These are phyloP conservation scores for Wolfiporia cocos DNA, from an alignment of 1,284 basidiomycete genomes.

Conservation along the genomic window DNA sequence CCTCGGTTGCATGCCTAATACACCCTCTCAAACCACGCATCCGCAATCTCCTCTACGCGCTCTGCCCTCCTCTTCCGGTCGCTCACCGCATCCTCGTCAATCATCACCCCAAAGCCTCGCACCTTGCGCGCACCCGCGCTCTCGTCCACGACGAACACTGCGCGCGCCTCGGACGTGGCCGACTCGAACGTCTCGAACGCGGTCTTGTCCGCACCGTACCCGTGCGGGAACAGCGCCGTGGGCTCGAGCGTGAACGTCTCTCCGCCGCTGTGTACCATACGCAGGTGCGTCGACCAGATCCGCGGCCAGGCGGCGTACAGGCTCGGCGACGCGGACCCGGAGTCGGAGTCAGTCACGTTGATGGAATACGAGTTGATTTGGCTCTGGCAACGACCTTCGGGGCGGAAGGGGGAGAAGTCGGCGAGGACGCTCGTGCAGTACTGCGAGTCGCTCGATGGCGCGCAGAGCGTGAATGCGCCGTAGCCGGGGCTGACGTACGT, in stretches of 20 bases:
- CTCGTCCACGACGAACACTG: conserved; percentile 15
- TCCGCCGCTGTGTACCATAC: conserved; percentile 11
- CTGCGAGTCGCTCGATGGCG: conserved; percentile 17
- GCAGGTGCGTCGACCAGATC: conserved; percentile 22
- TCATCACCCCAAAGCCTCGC: conserved; percentile 13
- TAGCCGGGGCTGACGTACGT: conserved; percentile 30
- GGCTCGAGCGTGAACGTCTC: conserved; percentile 15
- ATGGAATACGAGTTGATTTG: too few relatives aligned
- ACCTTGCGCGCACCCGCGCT: conserved; percentile 5
- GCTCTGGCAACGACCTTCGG: too few relatives aligned
- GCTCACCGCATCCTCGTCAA: conserved; percentile 12
- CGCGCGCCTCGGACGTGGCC: conserved; percentile 11
- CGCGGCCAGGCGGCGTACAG: conserved; percentile 17
- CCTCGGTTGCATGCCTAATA: not conserved
- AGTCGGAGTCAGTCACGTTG: too few relatives aligned
- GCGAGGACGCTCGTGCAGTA: conserved; percentile 19
- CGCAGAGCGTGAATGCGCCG: conserved; percentile 30
- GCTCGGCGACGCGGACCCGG: too few relatives aligned
- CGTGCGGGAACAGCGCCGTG: conserved; percentile 20
- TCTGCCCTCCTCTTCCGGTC: conserved; percentile 12
- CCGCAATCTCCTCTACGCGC: conserved; percentile 16
- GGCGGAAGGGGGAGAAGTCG: conserved; percentile 23
- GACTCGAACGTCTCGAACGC: conserved; percentile 19
- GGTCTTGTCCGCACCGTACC: conserved; percentile 19
- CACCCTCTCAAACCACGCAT: conserved; percentile 21